These are phyloP conservation scores for Mortierella sp. DNA, from an alignment of 371 early-diverging fungal genomes.

Conservation along the genomic window DNA sequence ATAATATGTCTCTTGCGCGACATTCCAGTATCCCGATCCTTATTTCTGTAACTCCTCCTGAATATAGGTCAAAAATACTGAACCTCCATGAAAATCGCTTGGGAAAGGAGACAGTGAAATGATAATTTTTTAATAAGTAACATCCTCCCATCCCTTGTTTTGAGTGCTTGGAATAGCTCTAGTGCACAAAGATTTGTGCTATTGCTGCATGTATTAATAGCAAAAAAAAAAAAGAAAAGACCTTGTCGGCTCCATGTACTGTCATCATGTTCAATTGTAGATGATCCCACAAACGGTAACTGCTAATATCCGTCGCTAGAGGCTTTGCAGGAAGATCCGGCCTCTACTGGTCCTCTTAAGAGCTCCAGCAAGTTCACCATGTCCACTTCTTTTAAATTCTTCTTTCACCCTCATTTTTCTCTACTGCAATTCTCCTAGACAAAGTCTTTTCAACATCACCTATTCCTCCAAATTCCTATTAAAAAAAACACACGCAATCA, in stretches of 20 bases:
- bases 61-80: too few relatives aligned
- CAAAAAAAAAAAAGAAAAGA: not conserved
- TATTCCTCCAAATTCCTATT: not conserved
- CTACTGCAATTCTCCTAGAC: not conserved
- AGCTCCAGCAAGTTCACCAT: not conserved
- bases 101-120: not conserved
- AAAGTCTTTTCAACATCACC: not conserved
- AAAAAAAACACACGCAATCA: not conserved
- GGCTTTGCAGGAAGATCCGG: not conserved
- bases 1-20: not conserved
- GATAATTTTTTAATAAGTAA: too few relatives aligned
- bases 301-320: not conserved
- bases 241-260: too few relatives aligned
- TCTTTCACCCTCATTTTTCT: not conserved
- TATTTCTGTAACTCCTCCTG: not conserved
- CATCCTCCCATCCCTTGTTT: not conserved
- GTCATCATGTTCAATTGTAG: too few relatives aligned
- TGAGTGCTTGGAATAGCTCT: not conserved
- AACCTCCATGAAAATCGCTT: not conserved
- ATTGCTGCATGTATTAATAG: not conserved
- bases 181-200: not conserved
- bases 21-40: not conserved
- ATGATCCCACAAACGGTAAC: too few relatives aligned
- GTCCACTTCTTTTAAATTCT: not conserved
- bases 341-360: too few relatives aligned